Conservation (phyloP, 2,329 filamentous ascomycete genomes). For the Fusarium virguliforme region DNA sequence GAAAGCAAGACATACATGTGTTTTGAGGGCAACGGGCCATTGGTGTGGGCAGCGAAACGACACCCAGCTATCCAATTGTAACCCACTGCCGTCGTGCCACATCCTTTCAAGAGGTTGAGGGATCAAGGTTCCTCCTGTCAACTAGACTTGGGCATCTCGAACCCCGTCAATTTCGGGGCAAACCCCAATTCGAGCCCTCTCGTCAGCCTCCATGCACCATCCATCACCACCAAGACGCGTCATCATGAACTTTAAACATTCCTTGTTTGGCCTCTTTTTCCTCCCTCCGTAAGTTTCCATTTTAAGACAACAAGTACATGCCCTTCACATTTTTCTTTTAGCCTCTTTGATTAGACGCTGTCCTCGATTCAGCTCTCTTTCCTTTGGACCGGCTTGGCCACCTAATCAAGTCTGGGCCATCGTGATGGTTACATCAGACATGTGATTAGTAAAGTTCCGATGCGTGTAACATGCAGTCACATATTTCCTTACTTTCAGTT, state of each 20-base stretch:
- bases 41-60: too few relatives aligned
- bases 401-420: conserved; percentile 1
- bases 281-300: neutral
- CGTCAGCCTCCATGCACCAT: neutral
- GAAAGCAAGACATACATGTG: too few relatives aligned
- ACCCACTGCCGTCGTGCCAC: neutral
- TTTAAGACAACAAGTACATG: neutral
- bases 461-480: neutral
- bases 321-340: neutral
- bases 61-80: neutral
- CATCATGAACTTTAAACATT: neutral
- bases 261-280: neutral
- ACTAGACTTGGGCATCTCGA: neutral
- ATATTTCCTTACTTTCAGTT: neutral
- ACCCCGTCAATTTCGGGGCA: neutral
- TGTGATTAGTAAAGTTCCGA: neutral
- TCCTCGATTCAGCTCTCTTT: neutral
- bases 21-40: too few relatives aligned
- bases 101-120: neutral
- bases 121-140: neutral
- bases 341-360: neutral
- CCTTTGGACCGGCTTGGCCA: neutral
- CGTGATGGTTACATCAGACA: neutral
- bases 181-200: neutral
- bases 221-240: neutral